phyloP scores from a whole-genome alignment of 306 rosid species.

The Fagus crenata region DNA sequence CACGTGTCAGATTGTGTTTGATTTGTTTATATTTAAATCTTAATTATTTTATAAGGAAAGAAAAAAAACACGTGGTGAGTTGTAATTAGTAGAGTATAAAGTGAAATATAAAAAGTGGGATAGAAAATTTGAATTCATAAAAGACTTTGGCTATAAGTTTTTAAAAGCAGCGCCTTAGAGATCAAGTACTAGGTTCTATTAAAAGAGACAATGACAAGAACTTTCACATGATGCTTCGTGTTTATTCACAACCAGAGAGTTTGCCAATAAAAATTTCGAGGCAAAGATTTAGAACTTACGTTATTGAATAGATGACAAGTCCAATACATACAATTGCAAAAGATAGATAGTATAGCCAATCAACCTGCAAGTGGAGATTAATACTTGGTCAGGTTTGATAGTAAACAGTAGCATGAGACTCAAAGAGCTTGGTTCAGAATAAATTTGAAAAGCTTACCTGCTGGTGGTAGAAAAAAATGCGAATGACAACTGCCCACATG shows the following conservation, averaged over 20 bases:
- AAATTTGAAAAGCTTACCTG: slow-evolving; percentile 21
- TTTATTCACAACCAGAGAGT: neutral
- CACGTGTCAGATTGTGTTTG: too few relatives aligned
- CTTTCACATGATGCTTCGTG: neutral
- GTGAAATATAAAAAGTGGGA: too few relatives aligned
- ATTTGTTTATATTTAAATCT: too few relatives aligned
- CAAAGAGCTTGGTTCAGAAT: neutral
- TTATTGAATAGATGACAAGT: slow-evolving; percentile 49
- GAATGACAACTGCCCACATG: slow-evolving; percentile 43
- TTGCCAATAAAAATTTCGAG: neutral
- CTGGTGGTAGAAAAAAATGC: slow-evolving; percentile 38
- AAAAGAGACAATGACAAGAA: neutral
- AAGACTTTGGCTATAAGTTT: neutral
- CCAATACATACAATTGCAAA: slow-evolving; percentile 47
- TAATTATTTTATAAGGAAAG: too few relatives aligned
- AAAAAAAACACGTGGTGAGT: too few relatives aligned
- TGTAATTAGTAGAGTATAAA: too few relatives aligned
- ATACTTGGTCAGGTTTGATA: slow-evolving; percentile 19
- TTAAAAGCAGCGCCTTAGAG: neutral
- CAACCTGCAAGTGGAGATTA: slow-evolving; percentile 45
- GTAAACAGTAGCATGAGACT: neutral
- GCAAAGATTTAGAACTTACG: slow-evolving; percentile 36
- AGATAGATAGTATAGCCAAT: slow-evolving; percentile 60
- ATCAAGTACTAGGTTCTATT: neutral
- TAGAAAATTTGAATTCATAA: neutral